Conservation (phyloP, 2,329 filamentous ascomycete genomes). For the Trichoderma sp. region DNA sequence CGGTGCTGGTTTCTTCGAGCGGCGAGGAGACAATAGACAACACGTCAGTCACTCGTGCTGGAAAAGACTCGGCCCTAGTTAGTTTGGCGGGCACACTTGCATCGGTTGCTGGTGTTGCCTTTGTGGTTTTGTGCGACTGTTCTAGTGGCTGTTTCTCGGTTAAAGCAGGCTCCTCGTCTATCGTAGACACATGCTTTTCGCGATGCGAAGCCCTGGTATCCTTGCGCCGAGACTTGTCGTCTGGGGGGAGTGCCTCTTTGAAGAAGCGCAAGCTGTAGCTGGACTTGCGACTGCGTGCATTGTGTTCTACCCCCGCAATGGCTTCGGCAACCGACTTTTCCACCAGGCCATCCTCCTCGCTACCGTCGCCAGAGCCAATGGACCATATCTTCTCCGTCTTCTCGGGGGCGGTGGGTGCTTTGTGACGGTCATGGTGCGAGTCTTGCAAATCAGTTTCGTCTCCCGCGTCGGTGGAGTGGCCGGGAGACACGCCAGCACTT, state of each 20-base stretch:
- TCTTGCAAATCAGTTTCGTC: conserved; percentile 18
- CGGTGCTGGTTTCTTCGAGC: neutral
- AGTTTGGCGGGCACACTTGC: neutral
- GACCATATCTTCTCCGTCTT: conserved; percentile 65
- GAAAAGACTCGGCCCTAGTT: conserved; percentile 6
- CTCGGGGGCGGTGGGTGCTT: conserved; percentile 38
- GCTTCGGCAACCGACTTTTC: conserved; percentile 63
- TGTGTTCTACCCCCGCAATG: conserved; percentile 59
- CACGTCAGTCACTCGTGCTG: neutral
- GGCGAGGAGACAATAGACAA: neutral
- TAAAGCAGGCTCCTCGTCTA: conserved; percentile 30
- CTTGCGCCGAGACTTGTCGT: conserved; percentile 54
- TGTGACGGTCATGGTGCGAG: conserved; percentile 7
- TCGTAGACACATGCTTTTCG: conserved; percentile 41
- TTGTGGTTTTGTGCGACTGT: neutral
- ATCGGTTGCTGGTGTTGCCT: neutral
- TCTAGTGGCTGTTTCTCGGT: conserved; percentile 1
- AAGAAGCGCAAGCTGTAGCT: conserved; percentile 66
- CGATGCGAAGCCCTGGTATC: conserved; percentile 40
- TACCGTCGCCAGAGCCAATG: conserved; percentile 51
- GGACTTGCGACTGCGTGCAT: conserved; percentile 63
- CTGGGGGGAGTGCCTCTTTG: conserved; percentile 59
- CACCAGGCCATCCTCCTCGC: conserved; percentile 54
- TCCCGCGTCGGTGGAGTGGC: conserved; percentile 19
- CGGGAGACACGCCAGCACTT: conserved; percentile 20